Evolutionary conservation across 768 basidiomycete species (phyloP), one percentile per base, ranked within the genome.

Genomic region (Cyclocybe cylindracea): DNA sequence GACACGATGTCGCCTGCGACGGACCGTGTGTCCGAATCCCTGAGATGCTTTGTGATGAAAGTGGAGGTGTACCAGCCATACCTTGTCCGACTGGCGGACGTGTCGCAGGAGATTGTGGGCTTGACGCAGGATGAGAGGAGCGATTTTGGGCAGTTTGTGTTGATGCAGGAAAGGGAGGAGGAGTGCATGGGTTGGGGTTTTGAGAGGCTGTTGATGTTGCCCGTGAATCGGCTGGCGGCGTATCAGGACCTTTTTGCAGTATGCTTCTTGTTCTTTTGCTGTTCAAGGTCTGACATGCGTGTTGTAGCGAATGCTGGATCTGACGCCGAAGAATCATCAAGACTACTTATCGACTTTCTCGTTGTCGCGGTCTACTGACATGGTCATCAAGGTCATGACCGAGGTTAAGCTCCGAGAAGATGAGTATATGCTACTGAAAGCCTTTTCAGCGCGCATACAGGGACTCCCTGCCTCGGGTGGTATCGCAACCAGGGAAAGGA

Each of bases 31-130:
- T 84, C 89, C 7, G 79, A 82, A 9, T 68, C 75, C 0, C 68
- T 95, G 29, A 73, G 82, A 5, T 64, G 70, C 1, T 88, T 88
- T 62, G 78, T 94, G 10, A 71, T 80, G 1, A 78, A 76, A 40
- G 69, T 94, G 32, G 90, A 95, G 66, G 80, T 91, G 7, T 91
- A 97, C 59, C 91, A 94, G 66, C 88, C 91, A 14, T 96, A 94
- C 67, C 70, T 96, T 4, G 85, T 89, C 13, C 76, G 83, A 41
- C 77, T 94, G 34, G 85, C 86, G 40, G 75, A 76, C 34, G 81
- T 87, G 0, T 78, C 79, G 1, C 66, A 74, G 11, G 62, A 76
- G 49, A 82, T 90, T 38, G 78, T 80, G 42, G 61, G 68, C 14
- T 69, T 86, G 56, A 67, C 73, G 40, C 63, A 71, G 14, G 79